Evolutionary conservation across 805 yeast genomes (phyloP), one percentile per base, ranked within the genome.

Genomic region (Diddensiella transvaalensis): DNA sequence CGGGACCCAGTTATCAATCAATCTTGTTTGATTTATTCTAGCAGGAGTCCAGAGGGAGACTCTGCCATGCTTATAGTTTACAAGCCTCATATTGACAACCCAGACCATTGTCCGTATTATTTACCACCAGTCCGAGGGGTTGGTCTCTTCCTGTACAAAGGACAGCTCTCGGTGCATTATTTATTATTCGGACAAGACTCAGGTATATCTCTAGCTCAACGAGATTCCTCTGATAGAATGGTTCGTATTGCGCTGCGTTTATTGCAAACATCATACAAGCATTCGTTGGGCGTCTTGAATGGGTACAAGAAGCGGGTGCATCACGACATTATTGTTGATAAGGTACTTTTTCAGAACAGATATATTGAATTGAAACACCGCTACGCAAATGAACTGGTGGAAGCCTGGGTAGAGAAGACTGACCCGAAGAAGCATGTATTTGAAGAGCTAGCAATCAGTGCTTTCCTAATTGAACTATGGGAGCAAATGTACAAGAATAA

Each of bases 401-500:
- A 82, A 36, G 77, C 75, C 54, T 91, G 98, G 98, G 80, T 76
- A n/a, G 98, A 91, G 66, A 81, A 83, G 24, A 91, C 98, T 2
- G 97, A 91, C 66, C 97, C 97, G 2, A 78, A 83, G 57, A 91
- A 91, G 64, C 98, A 91, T 68, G 97, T 91, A 0, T 91, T 90
- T 69, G 98, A 91, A 70, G 98, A 91, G 64, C 78, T 91, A 46
- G 95, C 96, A 2, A 90, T 91, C 57, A 97, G 97, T 0, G 96
- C 97, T 0, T 91, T 91, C 58, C 71, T 91, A 52, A 86, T 91
- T 22, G 96, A 87, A 67, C 73, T 87, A 30, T 91, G 98, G 98
- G 66, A 66, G 4, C 70, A 74, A 40, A 73, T 77, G 40, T 77
- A 76, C 54, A 66, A 67, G 19, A 55, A 60, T 8, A 55, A 64